Evolutionary conservation across 129 eudicot species (phyloP), one percentile per base, ranked within the genome.

Genomic region (Ambrosia trifida): DNA sequence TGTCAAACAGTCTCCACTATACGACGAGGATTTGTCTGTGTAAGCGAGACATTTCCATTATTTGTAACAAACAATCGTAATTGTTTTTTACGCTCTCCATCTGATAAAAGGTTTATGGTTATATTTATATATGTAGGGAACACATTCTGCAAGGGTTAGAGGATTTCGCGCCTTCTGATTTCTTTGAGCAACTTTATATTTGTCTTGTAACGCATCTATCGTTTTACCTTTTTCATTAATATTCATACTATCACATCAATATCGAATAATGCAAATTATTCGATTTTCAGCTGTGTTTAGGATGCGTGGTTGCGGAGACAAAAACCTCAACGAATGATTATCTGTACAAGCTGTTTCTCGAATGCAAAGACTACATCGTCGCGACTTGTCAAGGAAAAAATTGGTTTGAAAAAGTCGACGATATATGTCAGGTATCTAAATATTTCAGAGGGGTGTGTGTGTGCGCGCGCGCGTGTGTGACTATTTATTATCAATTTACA

Each of bases 21-120:
- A 84, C 59, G 97, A 95, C 68, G 99, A 95, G 78, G 99, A 95
- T 79, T 79, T 95, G 73, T 90, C 94, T 45, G 99, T 95, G 99
- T 95, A 90, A 84, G 99, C 79, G 5, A 70, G 32, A 70, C 7
- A 56, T 60, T 45, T 36, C 33, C 11, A 24, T 24, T 31, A 13
- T 12, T 17, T 11, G 2, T 30, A 11, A 49, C 49, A n/a, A 53
- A 59, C 5, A 32, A 31, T 62, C 73, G 67, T 12, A 17, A 4
- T 66, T 44, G 11, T 33, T 13, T 49, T 32, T 19, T 31, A 19
- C 31, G 30, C 28, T 11, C 13, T 28, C 31, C 2, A 43, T 72
- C 16, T 73, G 57, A 78, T 47, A 73, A 52, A 33, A 20, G 31
- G 54, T 70, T 41, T 40, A 19, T 56, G 66, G 35, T 70, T 36